Percentiles rank a stretch among this genome's conserved stretches.
phyloP scores from a whole-genome alignment of 176 grass and related monocot species.

The Phyllostachys edulis region DNA sequence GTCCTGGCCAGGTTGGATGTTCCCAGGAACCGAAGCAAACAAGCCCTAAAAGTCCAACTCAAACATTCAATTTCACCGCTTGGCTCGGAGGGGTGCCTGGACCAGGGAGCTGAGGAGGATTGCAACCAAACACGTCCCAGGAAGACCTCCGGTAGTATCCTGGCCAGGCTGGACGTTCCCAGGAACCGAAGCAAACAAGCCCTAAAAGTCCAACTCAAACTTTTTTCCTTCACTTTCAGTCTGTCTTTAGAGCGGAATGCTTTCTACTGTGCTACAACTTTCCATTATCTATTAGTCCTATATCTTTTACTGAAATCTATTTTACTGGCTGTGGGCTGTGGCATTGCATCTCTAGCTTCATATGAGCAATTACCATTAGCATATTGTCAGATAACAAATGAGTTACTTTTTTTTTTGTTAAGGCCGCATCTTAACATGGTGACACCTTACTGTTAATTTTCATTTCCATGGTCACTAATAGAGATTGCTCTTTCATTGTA shows the following conservation, averaged over 20 bases:
- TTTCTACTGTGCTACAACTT: background rate
- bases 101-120: no score
- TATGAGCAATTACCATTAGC: background rate
- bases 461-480: background rate
- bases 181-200: no score
- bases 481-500: background rate
- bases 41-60: no score
- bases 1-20: no score
- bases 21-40: no score
- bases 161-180: no score
- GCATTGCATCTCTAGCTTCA: background rate
- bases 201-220: slow-evolving; percentile 6
- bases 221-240: background rate
- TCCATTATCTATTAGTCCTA: background rate
- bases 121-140: no score
- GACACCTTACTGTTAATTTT: background rate
- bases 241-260: background rate
- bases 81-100: no score
- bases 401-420: background rate
- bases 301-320: background rate
- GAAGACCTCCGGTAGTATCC: no score
- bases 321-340: background rate
- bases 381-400: background rate
- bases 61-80: no score
- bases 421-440: background rate